Evolutionary conservation across 345 rosid genomes (phyloP), one percentile per base, ranked within the genome.

Genomic region (Boechera retrofracta): DNA sequence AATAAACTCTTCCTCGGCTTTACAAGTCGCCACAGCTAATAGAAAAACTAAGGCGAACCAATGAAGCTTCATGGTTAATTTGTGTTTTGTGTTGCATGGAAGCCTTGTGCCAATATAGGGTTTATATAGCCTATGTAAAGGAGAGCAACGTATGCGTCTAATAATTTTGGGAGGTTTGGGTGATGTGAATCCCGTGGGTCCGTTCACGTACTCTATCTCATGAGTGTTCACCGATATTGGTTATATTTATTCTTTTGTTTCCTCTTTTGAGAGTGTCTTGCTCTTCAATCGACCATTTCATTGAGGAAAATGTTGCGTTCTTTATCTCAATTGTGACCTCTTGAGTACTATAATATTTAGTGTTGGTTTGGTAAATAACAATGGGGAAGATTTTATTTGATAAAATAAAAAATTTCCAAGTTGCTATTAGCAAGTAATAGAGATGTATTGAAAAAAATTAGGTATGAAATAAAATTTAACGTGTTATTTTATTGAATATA

Each of bases 81-180:
- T 32, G 65, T 48, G 36, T 53, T 18, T 57, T 68, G 29, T 52
- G 63, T 69, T 61, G 75, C 38, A 32, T 52, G 49, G n/a, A 69
- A 51, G 36, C 61, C 11, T 74, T 32, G 29, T 13, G 58, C 71
- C 24, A 10, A 1, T 44, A 52, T 63, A 69, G 58, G 80, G 76
- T 70, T 70, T 70, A 77, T 77, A 70, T 77, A 77, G 75, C 64
- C 8, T 31, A 49, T 69, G 62, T 52, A 33, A 45, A 58, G 24
- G 45, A 47, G 33, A 12, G 35, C 35, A 48, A 8, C n/a, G 51
- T 26, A 12, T 63, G 60, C 28, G 29, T 36, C 29, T 39, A 38
- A 2, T 31, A 7, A 24, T 10, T 67, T 67, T 66, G 33, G 67
- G 78, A 67, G 73, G 67, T 67, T 36, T 21, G 45, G 39, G n/a